phyloP scores from a whole-genome alignment of 108 stramenopile genomes.

The Cyclotella distinguenda region DNA sequence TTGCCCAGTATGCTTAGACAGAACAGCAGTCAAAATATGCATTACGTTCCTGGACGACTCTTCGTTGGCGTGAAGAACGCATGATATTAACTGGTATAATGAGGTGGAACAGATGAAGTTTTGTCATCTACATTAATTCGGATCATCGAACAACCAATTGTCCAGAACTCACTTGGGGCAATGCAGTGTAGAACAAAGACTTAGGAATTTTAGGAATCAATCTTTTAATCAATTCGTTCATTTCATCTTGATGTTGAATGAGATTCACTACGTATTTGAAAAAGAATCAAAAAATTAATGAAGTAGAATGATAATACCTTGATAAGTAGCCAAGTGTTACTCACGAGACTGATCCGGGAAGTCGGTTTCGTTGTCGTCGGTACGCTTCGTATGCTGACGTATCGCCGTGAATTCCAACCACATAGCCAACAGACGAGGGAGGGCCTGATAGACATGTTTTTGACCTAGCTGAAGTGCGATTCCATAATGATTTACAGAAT shows the following conservation, averaged over 20 bases:
- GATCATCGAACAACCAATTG: neutral
- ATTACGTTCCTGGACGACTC: conserved; percentile 64
- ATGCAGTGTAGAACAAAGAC: conserved; percentile 77
- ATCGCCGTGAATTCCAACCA: conserved; percentile 84
- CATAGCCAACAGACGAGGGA: conserved; percentile 83
- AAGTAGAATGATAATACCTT: too few relatives aligned
- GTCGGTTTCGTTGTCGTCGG: conserved; percentile 6
- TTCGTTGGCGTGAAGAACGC: conserved; percentile 58
- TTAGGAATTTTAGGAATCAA: conserved; percentile 58
- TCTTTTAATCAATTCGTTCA: conserved; percentile 62
- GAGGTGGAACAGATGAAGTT: neutral
- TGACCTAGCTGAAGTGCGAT: conserved; percentile 59
- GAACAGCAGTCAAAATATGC: conserved; percentile 63
- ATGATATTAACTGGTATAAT: conserved; percentile 60
- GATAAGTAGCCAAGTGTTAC: too few relatives aligned
- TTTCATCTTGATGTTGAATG: conserved; percentile 49
- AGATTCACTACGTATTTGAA: conserved; percentile 13
- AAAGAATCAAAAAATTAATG: neutral
- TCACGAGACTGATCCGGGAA: neutral
- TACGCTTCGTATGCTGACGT: neutral
- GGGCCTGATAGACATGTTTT: conserved; percentile 86
- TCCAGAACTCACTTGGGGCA: conserved; percentile 56
- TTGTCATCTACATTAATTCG: neutral
- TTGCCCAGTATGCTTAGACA: conserved; percentile 75
- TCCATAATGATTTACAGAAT: conserved; percentile 73